Conservation (phyloP, 2,329 filamentous ascomycete species). For the Arachnomyces sp. region DNA sequence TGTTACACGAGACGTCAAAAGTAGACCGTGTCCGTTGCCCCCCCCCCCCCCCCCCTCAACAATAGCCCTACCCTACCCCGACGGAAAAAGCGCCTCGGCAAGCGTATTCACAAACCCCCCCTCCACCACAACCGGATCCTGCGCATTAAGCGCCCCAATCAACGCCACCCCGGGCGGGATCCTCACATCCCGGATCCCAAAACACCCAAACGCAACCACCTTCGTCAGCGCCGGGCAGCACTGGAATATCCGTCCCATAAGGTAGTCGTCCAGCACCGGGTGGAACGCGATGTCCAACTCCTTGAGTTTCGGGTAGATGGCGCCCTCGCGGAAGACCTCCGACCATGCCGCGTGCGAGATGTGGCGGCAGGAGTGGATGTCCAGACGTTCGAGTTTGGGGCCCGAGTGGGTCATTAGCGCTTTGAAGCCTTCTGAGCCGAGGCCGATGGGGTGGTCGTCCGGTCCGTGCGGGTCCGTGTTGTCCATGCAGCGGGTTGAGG, state of each 20-base stretch:
- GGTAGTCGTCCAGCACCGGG: slow-evolving; percentile 35
- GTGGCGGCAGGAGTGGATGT: slow-evolving; percentile 77
- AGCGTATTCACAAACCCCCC: slow-evolving; percentile 7
- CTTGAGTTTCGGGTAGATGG: slow-evolving; percentile 57
- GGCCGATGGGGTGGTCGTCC: slow-evolving; percentile 56
- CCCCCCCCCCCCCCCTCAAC: too few species aligned
- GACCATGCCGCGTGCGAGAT: slow-evolving; percentile 66
- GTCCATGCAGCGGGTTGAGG: slow-evolving; percentile 69
- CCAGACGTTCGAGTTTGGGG: slow-evolving; percentile 53
- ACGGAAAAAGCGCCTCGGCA: too few species aligned
- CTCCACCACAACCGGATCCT: slow-evolving; percentile 43
- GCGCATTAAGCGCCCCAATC: slow-evolving; percentile 51
- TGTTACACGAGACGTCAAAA: too few species aligned
- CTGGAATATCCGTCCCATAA: slow-evolving; percentile 37
- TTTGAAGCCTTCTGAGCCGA: slow-evolving; percentile 66
- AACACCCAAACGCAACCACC: slow-evolving; percentile 56
- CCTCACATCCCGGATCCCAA: slow-evolving; percentile 47
- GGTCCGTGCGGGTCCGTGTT: slow-evolving; percentile 58
- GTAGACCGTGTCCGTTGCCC: too few species aligned
- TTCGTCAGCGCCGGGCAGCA: slow-evolving; percentile 43
- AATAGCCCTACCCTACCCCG: too few species aligned
- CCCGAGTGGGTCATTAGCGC: slow-evolving; percentile 82
- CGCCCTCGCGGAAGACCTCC: slow-evolving; percentile 56
- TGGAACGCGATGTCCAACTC: slow-evolving; percentile 69
- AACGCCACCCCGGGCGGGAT: slow-evolving; percentile 52